These are phyloP conservation scores for Graphilbum fragrans DNA, from an alignment of 2,329 filamentous ascomycete genomes.

Conservation along the genomic window DNA sequence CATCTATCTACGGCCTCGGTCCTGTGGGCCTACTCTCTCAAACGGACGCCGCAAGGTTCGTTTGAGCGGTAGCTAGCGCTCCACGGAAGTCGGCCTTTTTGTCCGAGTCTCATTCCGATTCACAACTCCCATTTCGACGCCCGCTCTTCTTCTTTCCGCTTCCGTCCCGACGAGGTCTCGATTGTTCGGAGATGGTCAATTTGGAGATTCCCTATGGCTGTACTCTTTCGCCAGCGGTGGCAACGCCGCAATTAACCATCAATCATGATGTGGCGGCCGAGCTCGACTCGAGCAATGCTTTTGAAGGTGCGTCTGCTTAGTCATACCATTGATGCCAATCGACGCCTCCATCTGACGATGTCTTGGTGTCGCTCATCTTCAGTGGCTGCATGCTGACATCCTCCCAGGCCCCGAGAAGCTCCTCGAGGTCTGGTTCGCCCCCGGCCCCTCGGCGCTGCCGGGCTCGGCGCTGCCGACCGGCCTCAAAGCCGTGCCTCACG, in stretches of 20 bases:
- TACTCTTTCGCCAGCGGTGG: slow-evolving; percentile 70
- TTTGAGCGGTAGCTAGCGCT: slow-evolving; percentile 98
- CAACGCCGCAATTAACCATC: slow-evolving; percentile 85
- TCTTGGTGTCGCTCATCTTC: neutral
- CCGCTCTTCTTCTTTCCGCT: neutral
- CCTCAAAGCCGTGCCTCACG: slow-evolving; percentile 71
- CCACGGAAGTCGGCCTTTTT: slow-evolving; percentile 46
- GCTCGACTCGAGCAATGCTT: slow-evolving; percentile 89
- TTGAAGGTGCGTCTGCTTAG: slow-evolving; percentile 55
- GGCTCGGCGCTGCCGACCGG: slow-evolving; percentile 59
- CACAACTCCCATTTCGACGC: neutral
- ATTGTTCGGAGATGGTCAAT: slow-evolving; percentile 65
- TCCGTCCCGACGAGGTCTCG: no score
- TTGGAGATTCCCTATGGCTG: slow-evolving; percentile 69
- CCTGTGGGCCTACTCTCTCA: slow-evolving; percentile 97
- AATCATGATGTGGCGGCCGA: slow-evolving; percentile 90
- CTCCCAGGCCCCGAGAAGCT: slow-evolving; percentile 79
- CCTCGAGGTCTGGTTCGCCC: slow-evolving; percentile 94
- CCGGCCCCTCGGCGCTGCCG: slow-evolving; percentile 62
- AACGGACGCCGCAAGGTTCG: slow-evolving; percentile 87
- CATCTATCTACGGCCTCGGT: slow-evolving; percentile 47
- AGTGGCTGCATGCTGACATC: neutral
- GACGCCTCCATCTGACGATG: slow-evolving; percentile 4
- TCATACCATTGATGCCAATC: neutral
- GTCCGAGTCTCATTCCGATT: neutral